phyloP scores from a whole-genome alignment of 2,329 filamentous ascomycete species.

The Dichotomopilus funicola region DNA sequence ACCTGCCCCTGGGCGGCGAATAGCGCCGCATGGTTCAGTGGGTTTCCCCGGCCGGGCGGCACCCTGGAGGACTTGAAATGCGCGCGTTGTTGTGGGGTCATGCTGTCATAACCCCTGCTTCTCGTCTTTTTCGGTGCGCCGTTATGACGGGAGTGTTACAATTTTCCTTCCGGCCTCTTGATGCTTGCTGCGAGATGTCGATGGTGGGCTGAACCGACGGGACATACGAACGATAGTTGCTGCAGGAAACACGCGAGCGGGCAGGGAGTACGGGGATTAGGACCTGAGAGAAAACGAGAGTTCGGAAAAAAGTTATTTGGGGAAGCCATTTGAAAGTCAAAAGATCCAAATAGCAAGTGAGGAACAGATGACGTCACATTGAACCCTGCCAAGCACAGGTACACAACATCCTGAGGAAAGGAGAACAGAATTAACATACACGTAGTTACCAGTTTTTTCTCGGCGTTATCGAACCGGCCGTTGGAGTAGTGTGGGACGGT shows the following conservation, averaged over 20 bases:
- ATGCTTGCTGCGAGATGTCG: not conserved
- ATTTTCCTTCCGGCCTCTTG: not conserved
- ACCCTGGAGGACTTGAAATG: not conserved
- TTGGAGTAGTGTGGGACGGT: too few species aligned
- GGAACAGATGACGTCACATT: too few species aligned
- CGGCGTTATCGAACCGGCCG: too few species aligned
- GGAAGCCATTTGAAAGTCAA: too few species aligned
- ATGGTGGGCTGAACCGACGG: not conserved
- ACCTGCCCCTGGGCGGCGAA: not conserved
- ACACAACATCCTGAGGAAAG: too few species aligned
- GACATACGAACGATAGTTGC: not conserved
- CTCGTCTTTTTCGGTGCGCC: not conserved
- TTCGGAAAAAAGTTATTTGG: too few species aligned
- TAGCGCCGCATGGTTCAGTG: not conserved
- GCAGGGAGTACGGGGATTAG: too few species aligned
- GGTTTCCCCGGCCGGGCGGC: not conserved
- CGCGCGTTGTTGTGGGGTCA: not conserved
- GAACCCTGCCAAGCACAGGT: too few species aligned
- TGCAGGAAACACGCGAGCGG: not conserved
- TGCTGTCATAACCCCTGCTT: not conserved
- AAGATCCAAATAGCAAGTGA: too few species aligned
- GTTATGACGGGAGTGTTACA: not conserved
- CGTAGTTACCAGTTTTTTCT: too few species aligned
- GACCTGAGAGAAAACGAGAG: too few species aligned
- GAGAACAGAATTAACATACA: too few species aligned